phyloP scores from a whole-genome alignment of 2,329 filamentous ascomycete genomes.

The Coniochaeta sp. region DNA sequence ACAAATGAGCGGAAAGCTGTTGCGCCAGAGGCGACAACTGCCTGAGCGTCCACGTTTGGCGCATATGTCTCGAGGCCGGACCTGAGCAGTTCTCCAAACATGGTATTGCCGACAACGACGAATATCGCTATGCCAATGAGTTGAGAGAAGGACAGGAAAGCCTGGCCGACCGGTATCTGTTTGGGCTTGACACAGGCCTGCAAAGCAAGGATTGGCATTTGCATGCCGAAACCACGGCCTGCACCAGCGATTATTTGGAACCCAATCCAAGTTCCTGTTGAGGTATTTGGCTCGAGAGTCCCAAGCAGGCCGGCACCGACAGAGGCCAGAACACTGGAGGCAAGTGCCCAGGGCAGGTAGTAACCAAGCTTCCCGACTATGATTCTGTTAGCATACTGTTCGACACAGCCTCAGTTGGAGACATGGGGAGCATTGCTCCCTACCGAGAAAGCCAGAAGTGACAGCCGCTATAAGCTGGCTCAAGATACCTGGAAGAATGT shows the following conservation, averaged over 20 bases:
- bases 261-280: conserved; percentile 11
- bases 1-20: conserved; percentile 27
- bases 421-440: conserved; percentile 2
- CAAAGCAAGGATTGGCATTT: conserved; percentile 16
- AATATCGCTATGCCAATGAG: conserved; percentile 15
- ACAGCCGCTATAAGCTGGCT: conserved; percentile 15
- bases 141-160: conserved; percentile 16
- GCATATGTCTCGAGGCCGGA: conserved; percentile 15
- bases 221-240: conserved; percentile 16
- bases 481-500: conserved; percentile 20
- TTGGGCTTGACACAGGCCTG: conserved; percentile 14
- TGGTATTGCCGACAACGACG: conserved; percentile 15
- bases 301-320: conserved; percentile 14
- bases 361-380: conserved; percentile 16
- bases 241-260: conserved; percentile 17
- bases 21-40: conserved; percentile 27
- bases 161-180: conserved; percentile 17
- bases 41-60: conserved; percentile 16
- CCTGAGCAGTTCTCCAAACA: conserved; percentile 18
- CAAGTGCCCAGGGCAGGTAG: conserved; percentile 11
- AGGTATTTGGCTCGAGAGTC: conserved; percentile 9
- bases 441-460: conserved; percentile 15
- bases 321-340: conserved; percentile 8
- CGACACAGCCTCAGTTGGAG: neutral
- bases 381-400: neutral